A percentile compares a stretch with the other conserved stretches of the same genome.
Conservation (phyloP, 441 rosid species). For the Gossypium schwendimanii region DNA sequence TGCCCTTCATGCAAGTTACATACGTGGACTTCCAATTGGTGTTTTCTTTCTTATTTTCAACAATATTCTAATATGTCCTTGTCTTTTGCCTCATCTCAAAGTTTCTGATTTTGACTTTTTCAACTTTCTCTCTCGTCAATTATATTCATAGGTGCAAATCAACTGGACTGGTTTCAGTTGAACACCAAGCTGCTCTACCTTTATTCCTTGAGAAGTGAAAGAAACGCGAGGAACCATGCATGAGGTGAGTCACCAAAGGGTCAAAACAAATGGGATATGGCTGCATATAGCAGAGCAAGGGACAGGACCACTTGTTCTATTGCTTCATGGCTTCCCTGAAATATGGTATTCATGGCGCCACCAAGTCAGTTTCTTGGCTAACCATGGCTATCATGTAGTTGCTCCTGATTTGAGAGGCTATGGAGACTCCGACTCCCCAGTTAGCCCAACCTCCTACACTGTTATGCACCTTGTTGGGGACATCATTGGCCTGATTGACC, state of each 20-base stretch:
- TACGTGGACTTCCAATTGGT: background rate
- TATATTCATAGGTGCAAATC: background rate
- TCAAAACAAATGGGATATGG: conserved; percentile 25
- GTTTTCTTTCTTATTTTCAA: background rate
- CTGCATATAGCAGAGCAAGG: conserved; percentile 31
- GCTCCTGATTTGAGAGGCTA: conserved; percentile 50
- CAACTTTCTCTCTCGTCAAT: background rate
- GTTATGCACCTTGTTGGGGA: conserved; percentile 42
- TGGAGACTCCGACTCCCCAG: conserved; percentile 42
- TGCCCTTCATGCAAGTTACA: background rate
- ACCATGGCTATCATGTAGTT: conserved; percentile 38
- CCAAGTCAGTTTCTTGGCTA: conserved; percentile 38
- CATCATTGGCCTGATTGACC: conserved; percentile 57
- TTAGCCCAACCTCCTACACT: conserved; percentile 20
- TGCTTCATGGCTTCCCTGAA: conserved; percentile 50
- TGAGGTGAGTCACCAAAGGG: conserved; percentile 16
- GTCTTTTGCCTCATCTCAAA: background rate
- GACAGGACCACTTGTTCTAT: conserved; percentile 26
- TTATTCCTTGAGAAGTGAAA: background rate
- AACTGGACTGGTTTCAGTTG: background rate
- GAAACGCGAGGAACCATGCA: background rate
- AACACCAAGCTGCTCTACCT: background rate
- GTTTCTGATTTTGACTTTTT: background rate
- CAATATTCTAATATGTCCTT: background rate
- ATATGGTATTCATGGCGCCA: conserved; percentile 57